phyloP scores from a whole-genome alignment of 106 monocot species.

The Alisma plantagoaquatica region DNA sequence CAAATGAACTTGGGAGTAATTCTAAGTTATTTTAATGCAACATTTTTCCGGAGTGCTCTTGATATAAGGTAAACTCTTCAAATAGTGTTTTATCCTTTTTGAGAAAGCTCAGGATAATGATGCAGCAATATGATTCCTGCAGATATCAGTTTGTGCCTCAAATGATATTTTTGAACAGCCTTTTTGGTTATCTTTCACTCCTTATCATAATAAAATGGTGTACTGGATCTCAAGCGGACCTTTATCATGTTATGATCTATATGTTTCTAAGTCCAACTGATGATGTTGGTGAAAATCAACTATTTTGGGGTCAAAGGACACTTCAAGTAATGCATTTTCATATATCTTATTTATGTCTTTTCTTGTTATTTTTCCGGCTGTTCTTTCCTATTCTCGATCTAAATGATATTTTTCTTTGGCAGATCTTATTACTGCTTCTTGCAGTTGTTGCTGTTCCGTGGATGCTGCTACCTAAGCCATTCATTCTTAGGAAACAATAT shows the following conservation, averaged over 20 bases:
- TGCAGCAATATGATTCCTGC: conserved; percentile 4
- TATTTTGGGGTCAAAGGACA: conserved; percentile 80
- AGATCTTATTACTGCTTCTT: conserved; percentile 84
- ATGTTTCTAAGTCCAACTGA: conserved; percentile 99
- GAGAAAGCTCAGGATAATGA: not conserved
- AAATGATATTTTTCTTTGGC: conserved; percentile 8
- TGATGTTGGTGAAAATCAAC: conserved; percentile 93
- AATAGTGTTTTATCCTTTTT: not conserved
- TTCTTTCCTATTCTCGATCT: not conserved
- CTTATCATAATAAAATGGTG: conserved; percentile 96
- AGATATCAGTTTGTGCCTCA: conserved; percentile 95
- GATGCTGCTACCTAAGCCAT: conserved; percentile 98
- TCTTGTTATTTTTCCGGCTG: not conserved
- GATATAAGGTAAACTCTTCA: conserved; percentile 57
- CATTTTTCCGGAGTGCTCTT: conserved; percentile 64
- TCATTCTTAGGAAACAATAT: conserved; percentile 81
- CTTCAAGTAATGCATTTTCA: conserved; percentile 41
- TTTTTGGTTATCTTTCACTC: conserved; percentile 90
- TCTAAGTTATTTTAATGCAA: conserved; percentile 95
- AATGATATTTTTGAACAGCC: conserved; percentile 89
- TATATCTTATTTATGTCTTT: not conserved
- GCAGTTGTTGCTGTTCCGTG: conserved; percentile 90
- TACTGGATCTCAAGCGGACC: conserved; percentile 84
- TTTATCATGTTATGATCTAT: conserved; percentile 99
- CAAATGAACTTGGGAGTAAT: conserved; percentile 96